Base-by-base conservation (phyloP, 139 green algal species). In the Astrephomene gubernaculifera region DNA sequence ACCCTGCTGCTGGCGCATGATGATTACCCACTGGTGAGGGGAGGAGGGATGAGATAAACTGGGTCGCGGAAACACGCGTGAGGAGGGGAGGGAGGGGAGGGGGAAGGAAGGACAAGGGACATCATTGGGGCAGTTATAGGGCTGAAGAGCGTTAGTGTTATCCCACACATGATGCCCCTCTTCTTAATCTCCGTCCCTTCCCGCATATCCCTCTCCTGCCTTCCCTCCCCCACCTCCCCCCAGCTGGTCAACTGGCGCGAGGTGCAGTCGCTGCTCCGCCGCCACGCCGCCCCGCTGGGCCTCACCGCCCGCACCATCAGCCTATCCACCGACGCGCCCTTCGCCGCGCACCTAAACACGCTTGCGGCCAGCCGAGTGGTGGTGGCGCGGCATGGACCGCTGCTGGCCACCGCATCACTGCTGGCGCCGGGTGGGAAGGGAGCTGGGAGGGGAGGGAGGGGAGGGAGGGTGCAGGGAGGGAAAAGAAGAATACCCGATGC, bases 351-450 rank as follows among this genome's bases (percentile, higher is more conserved):
- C 74, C 80, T 97, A 33, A 87, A 90, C 5, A 87, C 86, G 2
- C 92, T 96, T 88, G 72, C 91, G 0, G 29, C 78, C 36, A 96
- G 93, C 2, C 88, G 87, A 4, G 85, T 98, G 81, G 88, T 98
- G 49, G 86, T 98, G 17, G 93, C 75, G 1, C 88, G 95, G 5
- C 95, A 97, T 85, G 90, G 89, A 0, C 89, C 94, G 1, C 67
- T 96, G 45, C 86, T 98, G n/a, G 94, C 93, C 65, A 93, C 88
- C 36, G 71, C 79, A 3, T 29, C 63, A 31, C 63, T 84, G 8
- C 49, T 84, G 78, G 9, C 61, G 43, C 78, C 78, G 21, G 78
- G 78, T 73, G 43, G 43, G 43, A 2, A 35, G 39, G 27, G 70
- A 7, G 29, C 5, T 39, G 25, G 68, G 68, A 57, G 39, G 24